Percentiles rank a stretch among this genome's conserved stretches.
Conservation (phyloP, 441 rosid species). For the Aleurites moluccanus region DNA sequence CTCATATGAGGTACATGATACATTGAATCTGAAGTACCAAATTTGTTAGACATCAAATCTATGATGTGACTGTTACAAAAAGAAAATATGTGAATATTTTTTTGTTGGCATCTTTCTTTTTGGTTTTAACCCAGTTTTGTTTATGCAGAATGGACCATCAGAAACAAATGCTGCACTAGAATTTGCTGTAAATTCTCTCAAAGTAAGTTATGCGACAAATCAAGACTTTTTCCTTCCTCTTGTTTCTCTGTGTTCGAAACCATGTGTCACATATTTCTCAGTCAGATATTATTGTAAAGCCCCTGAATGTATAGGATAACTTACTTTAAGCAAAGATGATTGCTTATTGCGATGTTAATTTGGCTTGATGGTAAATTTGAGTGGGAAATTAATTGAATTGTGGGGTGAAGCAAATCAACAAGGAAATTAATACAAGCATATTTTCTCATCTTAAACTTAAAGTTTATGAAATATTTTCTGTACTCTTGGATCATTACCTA, state of each 20-base stretch:
- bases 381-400: not conserved
- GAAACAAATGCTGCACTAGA: slow-evolving; percentile 93
- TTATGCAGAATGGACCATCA: slow-evolving; percentile 72
- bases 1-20: slow-evolving; percentile 56
- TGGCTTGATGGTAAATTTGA: not conserved
- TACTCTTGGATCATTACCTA: not conserved
- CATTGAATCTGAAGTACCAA: slow-evolving; percentile 8
- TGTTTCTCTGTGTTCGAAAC: not conserved
- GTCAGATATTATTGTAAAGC: not conserved
- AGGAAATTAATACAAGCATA: not conserved
- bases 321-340: not conserved
- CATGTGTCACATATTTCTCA: not conserved
- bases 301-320: not conserved
- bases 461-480: not conserved
- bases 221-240: not conserved
- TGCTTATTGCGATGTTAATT: not conserved
- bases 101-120: not conserved
- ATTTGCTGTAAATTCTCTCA: slow-evolving; percentile 78
- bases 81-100: slow-evolving; percentile 1
- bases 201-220: slow-evolving; percentile 44
- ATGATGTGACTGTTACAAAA: not conserved
- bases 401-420: not conserved
- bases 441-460: not conserved
- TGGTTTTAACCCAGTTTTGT: slow-evolving; percentile 10
- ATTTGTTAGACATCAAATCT: not conserved